Conservation (phyloP, 495 filamentous ascomycete genomes). For the Bacidia gigantensis region DNA sequence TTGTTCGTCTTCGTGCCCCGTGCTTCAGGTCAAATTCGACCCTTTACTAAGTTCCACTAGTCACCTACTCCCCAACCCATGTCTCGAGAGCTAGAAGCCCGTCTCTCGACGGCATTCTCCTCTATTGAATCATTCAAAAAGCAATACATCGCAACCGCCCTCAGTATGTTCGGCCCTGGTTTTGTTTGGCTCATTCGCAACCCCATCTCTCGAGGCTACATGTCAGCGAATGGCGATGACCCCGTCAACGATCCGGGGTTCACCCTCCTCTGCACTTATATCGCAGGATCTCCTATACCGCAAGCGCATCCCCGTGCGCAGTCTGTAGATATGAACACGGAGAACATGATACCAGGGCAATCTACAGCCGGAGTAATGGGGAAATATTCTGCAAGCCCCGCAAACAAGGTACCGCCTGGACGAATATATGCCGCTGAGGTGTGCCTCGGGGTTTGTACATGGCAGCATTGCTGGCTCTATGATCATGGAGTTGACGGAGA, state of each 20-base stretch:
- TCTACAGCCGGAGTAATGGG: constrained; percentile 37
- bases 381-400: constrained; percentile 27
- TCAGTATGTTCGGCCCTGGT: constrained; percentile 89
- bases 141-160: constrained; percentile 69
- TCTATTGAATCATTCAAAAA: constrained; percentile 65
- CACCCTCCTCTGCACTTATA: constrained; percentile 76
- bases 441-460: constrained; percentile 82
- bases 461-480: constrained; percentile 85
- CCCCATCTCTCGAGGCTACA: constrained; percentile 19
- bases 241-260: constrained; percentile 28
- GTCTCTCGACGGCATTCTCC: constrained; percentile 55
- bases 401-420: constrained; percentile 41
- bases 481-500: constrained; percentile 56
- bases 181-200: constrained; percentile 83
- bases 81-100: constrained; percentile 31
- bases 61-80: constrained; percentile 37
- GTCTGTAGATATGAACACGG: constrained; percentile 64
- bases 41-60: constrained; percentile 18
- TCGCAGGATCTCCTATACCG: constrained; percentile 78
- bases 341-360: constrained; percentile 23
- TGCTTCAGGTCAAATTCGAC: constrained; percentile 20
- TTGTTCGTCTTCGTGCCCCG: constrained; percentile 22
- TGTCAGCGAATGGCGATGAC: not conserved
- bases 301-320: constrained; percentile 74
- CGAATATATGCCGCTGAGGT: constrained; percentile 53